phyloP scores from a whole-genome alignment of 2,329 filamentous ascomycete genomes.

The Nigrospora oryzae region DNA sequence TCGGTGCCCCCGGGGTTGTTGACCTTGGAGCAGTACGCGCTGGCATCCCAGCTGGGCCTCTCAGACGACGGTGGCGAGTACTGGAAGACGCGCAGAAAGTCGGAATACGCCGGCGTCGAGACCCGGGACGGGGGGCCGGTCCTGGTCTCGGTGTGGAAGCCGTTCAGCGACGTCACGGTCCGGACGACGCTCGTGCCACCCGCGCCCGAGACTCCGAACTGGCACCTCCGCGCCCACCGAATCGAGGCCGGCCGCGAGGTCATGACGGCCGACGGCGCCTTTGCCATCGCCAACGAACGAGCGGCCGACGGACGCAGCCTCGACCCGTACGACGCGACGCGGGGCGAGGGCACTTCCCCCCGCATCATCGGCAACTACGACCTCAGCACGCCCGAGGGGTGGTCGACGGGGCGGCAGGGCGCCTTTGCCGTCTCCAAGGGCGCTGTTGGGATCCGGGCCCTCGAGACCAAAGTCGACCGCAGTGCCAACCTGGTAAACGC shows the following conservation, averaged over 20 bases:
- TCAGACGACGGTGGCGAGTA: constrained; percentile 71
- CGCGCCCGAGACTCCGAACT: constrained; percentile 48
- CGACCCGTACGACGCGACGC: constrained; percentile 35
- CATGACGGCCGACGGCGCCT: constrained; percentile 66
- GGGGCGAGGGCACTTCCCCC: constrained; percentile 41
- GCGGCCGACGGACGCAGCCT: constrained; percentile 39
- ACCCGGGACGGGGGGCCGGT: constrained; percentile 45
- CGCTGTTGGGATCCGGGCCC: constrained; percentile 47
- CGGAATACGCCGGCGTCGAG: constrained; percentile 56
- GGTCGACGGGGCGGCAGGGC: constrained; percentile 39
- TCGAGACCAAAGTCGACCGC: constrained; percentile 39
- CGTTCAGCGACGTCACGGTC: constrained; percentile 60
- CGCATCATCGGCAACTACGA: constrained; percentile 55
- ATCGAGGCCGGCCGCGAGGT: constrained; percentile 53
- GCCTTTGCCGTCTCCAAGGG: constrained; percentile 49
- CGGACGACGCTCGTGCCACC: constrained; percentile 59
- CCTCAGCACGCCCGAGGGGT: constrained; percentile 42
- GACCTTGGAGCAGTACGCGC: constrained; percentile 67
- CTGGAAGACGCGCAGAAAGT: constrained; percentile 68
- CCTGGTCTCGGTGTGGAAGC: constrained; percentile 61
- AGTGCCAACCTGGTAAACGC: constrained; percentile 61
- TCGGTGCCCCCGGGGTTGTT: constrained; percentile 70
- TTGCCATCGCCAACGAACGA: constrained; percentile 55
- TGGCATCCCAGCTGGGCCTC: constrained; percentile 67
- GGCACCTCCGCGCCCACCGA: constrained; percentile 60